Percentiles rank a stretch among this genome's conserved stretches.
phyloP scores from a whole-genome alignment of 192 early-diverging fungal genomes.

The Rhizoclosmatium sp. region DNA sequence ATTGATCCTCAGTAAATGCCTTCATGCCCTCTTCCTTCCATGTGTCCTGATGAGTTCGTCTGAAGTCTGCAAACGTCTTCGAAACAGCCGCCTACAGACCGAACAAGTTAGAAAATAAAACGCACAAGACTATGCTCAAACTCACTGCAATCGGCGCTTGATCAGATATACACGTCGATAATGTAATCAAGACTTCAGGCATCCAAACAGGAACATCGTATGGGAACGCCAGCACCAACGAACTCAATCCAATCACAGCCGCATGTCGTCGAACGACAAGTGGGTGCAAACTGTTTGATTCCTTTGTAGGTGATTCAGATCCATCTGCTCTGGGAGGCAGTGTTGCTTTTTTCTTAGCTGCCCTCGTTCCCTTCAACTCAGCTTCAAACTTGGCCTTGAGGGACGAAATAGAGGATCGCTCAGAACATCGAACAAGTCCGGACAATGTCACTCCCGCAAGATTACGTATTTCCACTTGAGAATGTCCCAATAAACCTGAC shows the following conservation, averaged over 20 bases:
- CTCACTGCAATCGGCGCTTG: conserved; percentile 82
- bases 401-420: conserved; percentile 65
- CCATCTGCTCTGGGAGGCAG: conserved; percentile 17
- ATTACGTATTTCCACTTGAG: conserved; percentile 87
- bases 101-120: conserved; percentile 4
- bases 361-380: conserved; percentile 26
- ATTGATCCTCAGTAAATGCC: conserved; percentile 78
- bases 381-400: conserved; percentile 53
- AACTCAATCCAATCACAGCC: conserved; percentile 89
- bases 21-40: conserved; percentile 87
- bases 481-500: conserved; percentile 73
- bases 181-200: conserved; percentile 80
- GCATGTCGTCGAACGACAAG: conserved; percentile 80
- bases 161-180: conserved; percentile 82
- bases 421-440: conserved; percentile 81
- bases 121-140: background rate
- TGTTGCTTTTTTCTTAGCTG: conserved; percentile 34
- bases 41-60: conserved; percentile 92
- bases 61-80: conserved; percentile 91
- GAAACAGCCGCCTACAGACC: conserved; percentile 68
- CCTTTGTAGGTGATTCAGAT: background rate
- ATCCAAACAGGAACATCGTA: conserved; percentile 93
- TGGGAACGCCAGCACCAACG: conserved; percentile 88
- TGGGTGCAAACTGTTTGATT: conserved; percentile 1
- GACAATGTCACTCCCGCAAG: conserved; percentile 78